Evolutionary conservation across 202 grass and related monocot genomes (phyloP).

Genomic region (Brachypodium distachyon): DNA sequence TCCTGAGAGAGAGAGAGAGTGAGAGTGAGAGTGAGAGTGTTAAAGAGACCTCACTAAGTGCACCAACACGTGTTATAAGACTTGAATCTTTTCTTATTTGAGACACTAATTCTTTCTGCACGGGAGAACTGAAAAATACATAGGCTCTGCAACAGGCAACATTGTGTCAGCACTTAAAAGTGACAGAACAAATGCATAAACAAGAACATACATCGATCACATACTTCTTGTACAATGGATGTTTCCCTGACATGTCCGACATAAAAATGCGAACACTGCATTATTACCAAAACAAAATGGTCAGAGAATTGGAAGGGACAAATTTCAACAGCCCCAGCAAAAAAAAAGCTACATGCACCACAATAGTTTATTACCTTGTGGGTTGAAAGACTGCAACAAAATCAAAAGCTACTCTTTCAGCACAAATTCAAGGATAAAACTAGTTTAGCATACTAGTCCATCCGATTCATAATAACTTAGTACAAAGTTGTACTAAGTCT

Average conservation of each 20-base stretch:
- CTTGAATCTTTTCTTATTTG: conserved; percentile 54
- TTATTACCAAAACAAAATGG: conserved; percentile 10
- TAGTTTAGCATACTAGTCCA: not conserved
- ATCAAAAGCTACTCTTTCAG: not conserved
- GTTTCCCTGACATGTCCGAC: conserved; percentile 88
- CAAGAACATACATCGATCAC: conserved; percentile 15
- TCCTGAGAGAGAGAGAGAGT: no score
- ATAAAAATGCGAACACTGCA: conserved; percentile 68
- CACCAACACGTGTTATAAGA: conserved; percentile 56
- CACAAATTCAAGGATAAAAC: not conserved
- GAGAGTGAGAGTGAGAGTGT: not conserved
- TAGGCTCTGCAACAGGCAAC: conserved; percentile 46
- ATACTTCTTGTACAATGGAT: conserved; percentile 88
- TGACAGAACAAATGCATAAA: not conserved
- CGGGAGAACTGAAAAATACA: conserved; percentile 79
- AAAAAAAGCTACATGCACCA: not conserved
- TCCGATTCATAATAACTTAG: no score
- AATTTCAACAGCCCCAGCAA: not conserved
- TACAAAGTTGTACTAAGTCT: no score
- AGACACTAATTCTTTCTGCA: conserved; percentile 54
- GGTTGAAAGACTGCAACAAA: not conserved
- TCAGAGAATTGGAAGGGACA: not conserved
- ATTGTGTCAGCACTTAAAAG: conserved; percentile 5
- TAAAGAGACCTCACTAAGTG: conserved; percentile 68
- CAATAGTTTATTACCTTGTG: not conserved